Evolutionary conservation across 306 rosid genomes (phyloP).

Genomic region (Begonia fuchsioides): DNA sequence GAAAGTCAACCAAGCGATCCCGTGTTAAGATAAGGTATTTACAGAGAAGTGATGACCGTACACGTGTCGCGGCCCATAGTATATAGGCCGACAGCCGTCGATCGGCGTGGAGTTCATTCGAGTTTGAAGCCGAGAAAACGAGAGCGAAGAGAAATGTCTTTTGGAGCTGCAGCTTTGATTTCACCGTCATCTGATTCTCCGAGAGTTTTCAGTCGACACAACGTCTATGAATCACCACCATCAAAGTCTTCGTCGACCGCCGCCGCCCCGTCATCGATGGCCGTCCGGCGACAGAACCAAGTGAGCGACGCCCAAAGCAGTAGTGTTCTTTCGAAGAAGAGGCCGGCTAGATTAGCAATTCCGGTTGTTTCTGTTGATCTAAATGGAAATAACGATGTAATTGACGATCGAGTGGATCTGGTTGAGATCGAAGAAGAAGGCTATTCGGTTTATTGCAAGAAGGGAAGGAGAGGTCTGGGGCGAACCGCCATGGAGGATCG

Average conservation of each 20-base stretch:
- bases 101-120: too few species aligned
- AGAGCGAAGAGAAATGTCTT: conserved; percentile 11
- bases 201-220: conserved; percentile 1
- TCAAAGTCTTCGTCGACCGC: conserved; percentile 1
- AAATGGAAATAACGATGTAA: conserved; percentile 8
- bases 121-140: too few species aligned
- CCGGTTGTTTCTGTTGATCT: conserved; percentile 11
- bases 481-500: conserved; percentile 29
- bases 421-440: conserved; percentile 36
- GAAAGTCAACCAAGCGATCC: too few species aligned
- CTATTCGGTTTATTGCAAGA: conserved; percentile 33
- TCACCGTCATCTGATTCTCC: conserved; percentile 19
- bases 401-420: conserved; percentile 11
- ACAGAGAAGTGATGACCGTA: too few species aligned
- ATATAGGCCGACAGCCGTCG: too few species aligned
- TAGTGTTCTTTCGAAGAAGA: conserved; percentile 24
- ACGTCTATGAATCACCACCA: conserved; percentile 8
- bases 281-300: conserved; percentile 5
- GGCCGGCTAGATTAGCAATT: conserved; percentile 29
- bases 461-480: conserved; percentile 20
- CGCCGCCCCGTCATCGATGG: conserved; percentile 5
- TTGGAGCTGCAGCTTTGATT: conserved; percentile 24
- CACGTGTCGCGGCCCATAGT: too few species aligned
- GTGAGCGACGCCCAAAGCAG: background rate
- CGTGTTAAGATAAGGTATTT: too few species aligned